Percentiles rank a stretch among this genome's conserved stretches.
Conservation (phyloP, 2,329 filamentous ascomycete species). For the Cercospora citrullina region DNA sequence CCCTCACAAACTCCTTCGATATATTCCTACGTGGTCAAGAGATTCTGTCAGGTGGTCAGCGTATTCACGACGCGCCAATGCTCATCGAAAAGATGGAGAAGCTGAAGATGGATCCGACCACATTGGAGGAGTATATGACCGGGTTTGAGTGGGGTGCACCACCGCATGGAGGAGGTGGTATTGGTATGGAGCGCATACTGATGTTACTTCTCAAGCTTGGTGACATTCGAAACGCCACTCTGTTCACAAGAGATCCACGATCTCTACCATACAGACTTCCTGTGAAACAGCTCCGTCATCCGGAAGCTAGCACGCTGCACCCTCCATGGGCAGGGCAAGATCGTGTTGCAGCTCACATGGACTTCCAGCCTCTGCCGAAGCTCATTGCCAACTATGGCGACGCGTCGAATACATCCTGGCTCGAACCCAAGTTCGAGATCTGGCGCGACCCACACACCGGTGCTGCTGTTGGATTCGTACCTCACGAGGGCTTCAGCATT, state of each 20-base stretch:
- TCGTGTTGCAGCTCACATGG: conserved; percentile 49
- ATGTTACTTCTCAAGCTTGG: conserved; percentile 83
- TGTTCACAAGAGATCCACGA: conserved; percentile 87
- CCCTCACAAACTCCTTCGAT: conserved; percentile 87
- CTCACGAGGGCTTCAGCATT: conserved; percentile 75
- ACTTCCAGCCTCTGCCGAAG: conserved; percentile 75
- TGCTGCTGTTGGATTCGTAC: conserved; percentile 81
- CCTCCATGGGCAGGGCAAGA: conserved; percentile 62
- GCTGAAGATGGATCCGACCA: conserved; percentile 72
- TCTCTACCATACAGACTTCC: conserved; percentile 72
- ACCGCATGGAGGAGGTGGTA: conserved; percentile 85
- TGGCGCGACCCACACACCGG: conserved; percentile 80
- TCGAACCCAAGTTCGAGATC: conserved; percentile 82
- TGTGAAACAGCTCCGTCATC: conserved; percentile 70
- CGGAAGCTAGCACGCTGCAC: conserved; percentile 79
- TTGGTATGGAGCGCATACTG: conserved; percentile 84
- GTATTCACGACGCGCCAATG: conserved; percentile 77
- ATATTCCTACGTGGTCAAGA: conserved; percentile 93
- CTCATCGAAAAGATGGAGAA: conserved; percentile 76
- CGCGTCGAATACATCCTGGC: conserved; percentile 90
- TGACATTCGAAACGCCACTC: conserved; percentile 82
- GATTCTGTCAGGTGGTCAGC: conserved; percentile 87
- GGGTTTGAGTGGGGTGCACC: conserved; percentile 87
- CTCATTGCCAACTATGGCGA: conserved; percentile 95
- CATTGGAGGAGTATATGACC: conserved; percentile 86